phyloP scores from a whole-genome alignment of 768 basidiomycete species.

The Ephemerocybe angulata region DNA sequence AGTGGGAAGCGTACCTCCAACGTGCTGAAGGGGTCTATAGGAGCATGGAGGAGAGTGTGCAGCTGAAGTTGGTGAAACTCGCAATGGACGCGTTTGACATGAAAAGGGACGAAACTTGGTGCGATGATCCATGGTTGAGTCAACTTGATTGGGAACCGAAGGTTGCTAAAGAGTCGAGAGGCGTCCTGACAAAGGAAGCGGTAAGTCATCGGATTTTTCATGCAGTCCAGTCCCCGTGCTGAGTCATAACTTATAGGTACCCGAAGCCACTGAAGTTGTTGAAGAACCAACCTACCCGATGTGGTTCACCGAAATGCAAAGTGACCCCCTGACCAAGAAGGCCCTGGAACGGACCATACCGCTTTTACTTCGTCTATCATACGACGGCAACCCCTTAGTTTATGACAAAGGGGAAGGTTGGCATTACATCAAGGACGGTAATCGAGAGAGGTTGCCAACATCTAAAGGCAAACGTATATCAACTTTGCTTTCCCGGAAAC shows the following conservation, averaged over 20 bases:
- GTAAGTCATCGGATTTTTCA: slow-evolving; percentile 9
- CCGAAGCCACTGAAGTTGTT: background rate
- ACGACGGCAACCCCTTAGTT: slow-evolving; percentile 56
- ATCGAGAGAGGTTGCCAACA: slow-evolving; percentile 40
- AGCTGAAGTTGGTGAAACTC: slow-evolving; percentile 69
- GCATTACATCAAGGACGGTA: slow-evolving; percentile 47
- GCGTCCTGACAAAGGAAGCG: slow-evolving; percentile 31
- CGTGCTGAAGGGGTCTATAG: slow-evolving; percentile 73
- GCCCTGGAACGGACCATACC: slow-evolving; percentile 59
- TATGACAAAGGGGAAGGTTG: slow-evolving; percentile 59
- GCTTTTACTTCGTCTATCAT: slow-evolving; percentile 59
- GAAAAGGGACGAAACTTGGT: slow-evolving; percentile 51
- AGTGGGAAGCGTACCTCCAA: slow-evolving; percentile 81
- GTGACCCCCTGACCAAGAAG: slow-evolving; percentile 37
- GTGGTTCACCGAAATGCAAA: slow-evolving; percentile 56
- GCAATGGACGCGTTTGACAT: slow-evolving; percentile 65
- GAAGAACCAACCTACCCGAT: slow-evolving; percentile 32
- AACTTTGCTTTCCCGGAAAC: slow-evolving; percentile 41
- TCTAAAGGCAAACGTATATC: slow-evolving; percentile 41
- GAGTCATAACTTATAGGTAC: background rate
- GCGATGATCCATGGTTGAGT: slow-evolving; percentile 74
- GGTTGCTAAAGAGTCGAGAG: slow-evolving; percentile 64
- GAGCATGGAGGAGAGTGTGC: slow-evolving; percentile 71
- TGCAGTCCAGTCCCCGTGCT: background rate
- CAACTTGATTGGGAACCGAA: slow-evolving; percentile 98